Base-by-base conservation (phyloP, 1,284 basidiomycete genomes). In the Microbotryum scabiosae region DNA sequence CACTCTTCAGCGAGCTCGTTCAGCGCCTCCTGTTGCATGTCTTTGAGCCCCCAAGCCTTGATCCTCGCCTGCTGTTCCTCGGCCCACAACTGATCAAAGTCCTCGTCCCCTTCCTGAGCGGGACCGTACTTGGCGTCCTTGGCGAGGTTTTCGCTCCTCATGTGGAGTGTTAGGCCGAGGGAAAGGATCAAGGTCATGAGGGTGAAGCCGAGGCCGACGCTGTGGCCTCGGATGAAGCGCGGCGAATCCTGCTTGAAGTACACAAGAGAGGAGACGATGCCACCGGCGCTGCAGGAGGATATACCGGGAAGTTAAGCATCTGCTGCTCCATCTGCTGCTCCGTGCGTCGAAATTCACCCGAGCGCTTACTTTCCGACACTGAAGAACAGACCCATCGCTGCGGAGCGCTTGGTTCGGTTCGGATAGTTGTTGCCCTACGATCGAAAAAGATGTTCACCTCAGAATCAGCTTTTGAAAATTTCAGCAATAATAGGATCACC, bases 261-360 rank as follows among this genome's bases (percentile, higher is more conserved):
- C 2, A 75, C 75, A 48, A 76, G 71, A 18, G 74, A 75, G 0
- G 75, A 70, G 62, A 77, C 73, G 71, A 79, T 77, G 54, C 78
- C 78, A 16, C 76, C 76, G 4, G 72, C 66, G 69, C 78, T 79
- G 54, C 10, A 5, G 14, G 10, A 12, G 36, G 36, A 41, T 4
- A 12, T 18, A 77, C 78, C 41, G 72, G n/a, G n/a, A 74, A 74
- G 69, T 78, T 78, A 50, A 78, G 73, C 49, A 79, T 63, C 20
- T 78, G 77, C 76, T 79, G 77, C 5, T 74, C 72, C 49, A 79
- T 63, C 20, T 78, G 77, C 76, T 79, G 77, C 5, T 74, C 72
- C 4, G 75, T 71, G 23, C 75, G 36, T 16, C 16, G 36, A 4
- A 41, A 4, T 6, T 12, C 6, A 0, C 10, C 12, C 5, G 14